A percentile compares a stretch with the other conserved stretches of the same genome.
phyloP scores from a whole-genome alignment of 228 moss, liverwort and hornwort species.

The Sphagnum magellanicum region DNA sequence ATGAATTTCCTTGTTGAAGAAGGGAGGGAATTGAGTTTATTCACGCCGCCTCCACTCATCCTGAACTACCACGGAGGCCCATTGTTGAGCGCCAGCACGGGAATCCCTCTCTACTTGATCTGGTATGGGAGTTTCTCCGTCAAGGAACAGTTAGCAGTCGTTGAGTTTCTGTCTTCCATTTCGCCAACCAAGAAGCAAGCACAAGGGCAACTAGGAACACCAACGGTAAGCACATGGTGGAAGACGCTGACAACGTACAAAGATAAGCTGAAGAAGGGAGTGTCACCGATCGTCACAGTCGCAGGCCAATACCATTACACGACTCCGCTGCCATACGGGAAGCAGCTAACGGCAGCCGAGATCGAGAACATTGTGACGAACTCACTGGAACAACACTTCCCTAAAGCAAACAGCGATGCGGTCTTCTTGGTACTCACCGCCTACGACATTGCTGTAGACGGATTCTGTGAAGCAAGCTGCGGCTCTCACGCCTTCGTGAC shows the following conservation, averaged over 20 bases:
- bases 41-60: neutral
- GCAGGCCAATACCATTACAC: conserved; percentile 19
- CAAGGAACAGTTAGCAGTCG: conserved; percentile 29
- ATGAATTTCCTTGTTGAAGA: too few relatives aligned
- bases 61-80: conserved; percentile 43
- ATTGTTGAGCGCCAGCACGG: conserved; percentile 28
- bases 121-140: conserved; percentile 41
- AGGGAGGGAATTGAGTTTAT: conserved; percentile 3
- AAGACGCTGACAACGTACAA: conserved; percentile 31
- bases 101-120: conserved; percentile 34
- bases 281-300: conserved; percentile 28
- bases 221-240: conserved; percentile 45
- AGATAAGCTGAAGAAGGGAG: conserved; percentile 19
- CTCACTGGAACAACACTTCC: conserved; percentile 12
- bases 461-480: conserved; percentile 49
- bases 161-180: conserved; percentile 40
- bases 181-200: conserved; percentile 16
- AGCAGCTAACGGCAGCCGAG: conserved; percentile 23
- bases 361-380: conserved; percentile 32
- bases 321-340: conserved; percentile 13
- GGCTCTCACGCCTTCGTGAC: conserved; percentile 35
- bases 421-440: conserved; percentile 40
- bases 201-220: conserved; percentile 12
- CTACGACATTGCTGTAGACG: conserved; percentile 25
- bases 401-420: conserved; percentile 21